phyloP scores from a whole-genome alignment of 2,329 filamentous ascomycete genomes.

The Cryphonectria carpinicola region DNA sequence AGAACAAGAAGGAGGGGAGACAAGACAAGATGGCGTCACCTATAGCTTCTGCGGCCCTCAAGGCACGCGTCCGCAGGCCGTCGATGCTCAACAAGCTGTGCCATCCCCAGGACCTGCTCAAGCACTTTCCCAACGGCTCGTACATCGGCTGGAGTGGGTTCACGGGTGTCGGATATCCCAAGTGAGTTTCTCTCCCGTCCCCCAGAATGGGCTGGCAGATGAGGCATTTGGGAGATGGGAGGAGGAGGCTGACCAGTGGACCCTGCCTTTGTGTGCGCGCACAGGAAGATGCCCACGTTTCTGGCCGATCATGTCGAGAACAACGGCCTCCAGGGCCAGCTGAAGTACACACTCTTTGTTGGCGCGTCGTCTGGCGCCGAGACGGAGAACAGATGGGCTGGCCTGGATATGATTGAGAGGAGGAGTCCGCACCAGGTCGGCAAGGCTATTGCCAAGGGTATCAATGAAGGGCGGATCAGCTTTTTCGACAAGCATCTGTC shows the following conservation, averaged over 20 bases:
- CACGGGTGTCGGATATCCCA: conserved; percentile 87
- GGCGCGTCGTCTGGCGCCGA: conserved; percentile 88
- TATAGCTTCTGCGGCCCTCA: conserved; percentile 72
- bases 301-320: conserved; percentile 88
- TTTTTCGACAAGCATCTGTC: conserved; percentile 94
- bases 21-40: conserved; percentile 50
- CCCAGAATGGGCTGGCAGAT: not conserved
- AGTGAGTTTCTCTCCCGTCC: conserved; percentile 56
- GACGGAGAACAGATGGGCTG: conserved; percentile 91
- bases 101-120: conserved; percentile 76
- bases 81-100: conserved; percentile 81
- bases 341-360: conserved; percentile 86
- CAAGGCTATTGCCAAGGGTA: conserved; percentile 87
- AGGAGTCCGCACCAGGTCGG: conserved; percentile 86
- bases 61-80: conserved; percentile 74
- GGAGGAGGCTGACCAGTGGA: conserved; percentile 20
- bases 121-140: conserved; percentile 80
- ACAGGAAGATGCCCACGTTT: conserved; percentile 81
- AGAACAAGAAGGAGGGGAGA: not conserved
- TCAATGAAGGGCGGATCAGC: conserved; percentile 85
- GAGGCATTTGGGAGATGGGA: not conserved
- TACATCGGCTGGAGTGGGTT: conserved; percentile 93
- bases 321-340: conserved; percentile 80
- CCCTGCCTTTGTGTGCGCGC: not conserved
- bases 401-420: conserved; percentile 86